Base-by-base conservation (phyloP, 2,329 filamentous ascomycete species). In the Fusarium sp. region DNA sequence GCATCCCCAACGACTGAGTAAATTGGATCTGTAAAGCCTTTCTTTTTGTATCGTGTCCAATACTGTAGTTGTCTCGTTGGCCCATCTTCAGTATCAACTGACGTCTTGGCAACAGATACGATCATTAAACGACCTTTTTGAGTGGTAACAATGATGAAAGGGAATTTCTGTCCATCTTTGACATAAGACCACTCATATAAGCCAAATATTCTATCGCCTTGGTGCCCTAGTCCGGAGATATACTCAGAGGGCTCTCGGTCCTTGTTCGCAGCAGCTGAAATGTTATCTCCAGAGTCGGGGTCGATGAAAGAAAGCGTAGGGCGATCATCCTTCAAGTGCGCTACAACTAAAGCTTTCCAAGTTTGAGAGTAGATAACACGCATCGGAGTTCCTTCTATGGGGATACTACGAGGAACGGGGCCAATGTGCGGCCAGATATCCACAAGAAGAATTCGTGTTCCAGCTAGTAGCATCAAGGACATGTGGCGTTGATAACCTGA, bases 131-230 rank as follows among this genome's bases (percentile, higher is more conserved):
- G 80, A 2, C 88, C 88, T 11, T 79, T 78, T 32, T 81, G 82
- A 1, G 86, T 87, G 6, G 86, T 83, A 13, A 91, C 83, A 15
- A 92, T 82, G 32, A 93, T 81, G 72, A 88, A 90, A 3, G 85
- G 82, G 76, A 90, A 91, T 0, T 78, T 82, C 56, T 84, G 86
- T n/a, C 81, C 82, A 37, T 86, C 82, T 56, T 86, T 85, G 32
- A 81, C 78, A 64, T 86, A 88, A 7, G 82, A 75, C 91, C 91
- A 94, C 63, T 92, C 88, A 2, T 84, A 76, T 9, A 94, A 76
- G 2, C 86, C 83, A 43, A 87, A 82, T 2, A 94, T 85, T 39
- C 82, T 83, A 65, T 91, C 88, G 1, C 85, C 85, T 1, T 77
- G 66, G 44, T 85, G 82, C 2, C 86, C 86, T 17, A 93, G 79